A percentile compares a stretch with the other conserved stretches of the same genome.
Evolutionary conservation across 2,329 filamentous ascomycete species (phyloP).

Genomic region (Stachybotrys elegans): DNA sequence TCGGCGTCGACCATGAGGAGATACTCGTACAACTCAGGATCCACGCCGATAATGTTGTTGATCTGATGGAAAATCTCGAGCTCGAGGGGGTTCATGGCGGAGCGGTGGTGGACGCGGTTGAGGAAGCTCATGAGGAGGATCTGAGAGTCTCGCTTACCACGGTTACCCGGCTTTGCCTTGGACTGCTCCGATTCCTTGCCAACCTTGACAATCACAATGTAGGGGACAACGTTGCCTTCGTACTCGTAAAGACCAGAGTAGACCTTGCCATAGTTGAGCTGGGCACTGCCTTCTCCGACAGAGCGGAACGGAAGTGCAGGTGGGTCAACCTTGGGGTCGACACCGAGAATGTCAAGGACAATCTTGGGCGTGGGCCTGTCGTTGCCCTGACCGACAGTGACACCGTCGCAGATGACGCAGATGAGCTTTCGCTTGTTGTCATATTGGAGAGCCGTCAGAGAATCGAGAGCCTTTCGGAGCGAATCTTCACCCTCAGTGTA

Average conservation of each 20-base stretch:
- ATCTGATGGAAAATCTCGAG: slow-evolving; percentile 99
- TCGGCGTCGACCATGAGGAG: slow-evolving; percentile 97
- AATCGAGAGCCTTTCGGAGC: slow-evolving; percentile 86
- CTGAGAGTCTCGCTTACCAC: slow-evolving; percentile 97
- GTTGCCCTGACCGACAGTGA: slow-evolving; percentile 94
- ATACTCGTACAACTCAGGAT: slow-evolving; percentile 96
- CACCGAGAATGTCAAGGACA: slow-evolving; percentile 92
- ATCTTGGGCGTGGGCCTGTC: slow-evolving; percentile 97
- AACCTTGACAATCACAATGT: slow-evolving; percentile 92
- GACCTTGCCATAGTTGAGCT: slow-evolving; percentile 97
- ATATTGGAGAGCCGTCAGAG: slow-evolving; percentile 88
- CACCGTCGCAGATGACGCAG: slow-evolving; percentile 92
- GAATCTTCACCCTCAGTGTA: slow-evolving; percentile 98
- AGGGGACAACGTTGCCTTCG: slow-evolving; percentile 95
- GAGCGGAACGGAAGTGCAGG: slow-evolving; percentile 92
- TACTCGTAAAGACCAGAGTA: slow-evolving; percentile 97
- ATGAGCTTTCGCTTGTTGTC: slow-evolving; percentile 98
- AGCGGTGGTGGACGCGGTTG: slow-evolving; percentile 91
- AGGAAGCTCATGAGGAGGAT: slow-evolving; percentile 95
- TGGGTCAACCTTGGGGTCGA: slow-evolving; percentile 94
- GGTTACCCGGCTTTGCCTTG: slow-evolving; percentile 92
- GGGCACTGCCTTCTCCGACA: slow-evolving; percentile 80
- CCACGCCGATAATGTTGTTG: slow-evolving; percentile 98
- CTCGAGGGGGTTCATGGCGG: slow-evolving; percentile 92
- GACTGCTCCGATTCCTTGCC: slow-evolving; percentile 92